Base-by-base conservation (phyloP, 257 asterid genomes). In the Solanum microdontum region DNA sequence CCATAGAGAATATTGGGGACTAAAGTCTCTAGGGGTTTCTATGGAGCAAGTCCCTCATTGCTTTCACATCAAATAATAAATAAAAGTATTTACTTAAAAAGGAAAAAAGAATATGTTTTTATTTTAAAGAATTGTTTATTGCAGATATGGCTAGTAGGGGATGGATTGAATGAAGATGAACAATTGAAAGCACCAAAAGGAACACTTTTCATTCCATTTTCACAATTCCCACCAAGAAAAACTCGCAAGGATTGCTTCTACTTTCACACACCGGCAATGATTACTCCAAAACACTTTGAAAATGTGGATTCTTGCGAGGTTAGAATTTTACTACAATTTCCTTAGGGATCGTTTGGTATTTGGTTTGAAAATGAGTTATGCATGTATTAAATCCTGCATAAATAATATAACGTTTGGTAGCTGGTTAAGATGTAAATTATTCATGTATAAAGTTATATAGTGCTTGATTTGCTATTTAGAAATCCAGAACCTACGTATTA, bases 301-400 rank as follows among this genome's bases (percentile, higher is more conserved):
- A 92, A 92, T 64, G 83, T 92, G n/a, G 93, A 92, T 88, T 92
- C 94, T 72, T 92, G 94, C 86, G 94, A 92, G 94, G 94, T 92
- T 23, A 84, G 90, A 19, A 34, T 36, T 37, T 13, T 76, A 11
- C 28, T 48, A 73, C 13, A 24, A 40, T 40, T 79, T 33, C 37
- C 64, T 43, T 39, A 7, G 11, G 10, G 64, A 55, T 55, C 24
- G 64, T 55, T 55, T 17, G n/a, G 2, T 19, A 55, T 55, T 17
- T 55, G 64, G n/a, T 55, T 55, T 55, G 64, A 55, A 55, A 55
- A 55, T 55, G 64, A 55, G n/a, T 55, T 55, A 55, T 55, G n/a
- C n/a, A 55, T 55, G 10, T 55, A 55, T 55, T 55, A 55, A 55
- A 55, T 55, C n/a, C 10, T 17, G 8, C 9, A 55, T 6, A 55